Evolutionary conservation across 2,329 filamentous ascomycete genomes (phyloP).

Genomic region (Clarireedia sp.): DNA sequence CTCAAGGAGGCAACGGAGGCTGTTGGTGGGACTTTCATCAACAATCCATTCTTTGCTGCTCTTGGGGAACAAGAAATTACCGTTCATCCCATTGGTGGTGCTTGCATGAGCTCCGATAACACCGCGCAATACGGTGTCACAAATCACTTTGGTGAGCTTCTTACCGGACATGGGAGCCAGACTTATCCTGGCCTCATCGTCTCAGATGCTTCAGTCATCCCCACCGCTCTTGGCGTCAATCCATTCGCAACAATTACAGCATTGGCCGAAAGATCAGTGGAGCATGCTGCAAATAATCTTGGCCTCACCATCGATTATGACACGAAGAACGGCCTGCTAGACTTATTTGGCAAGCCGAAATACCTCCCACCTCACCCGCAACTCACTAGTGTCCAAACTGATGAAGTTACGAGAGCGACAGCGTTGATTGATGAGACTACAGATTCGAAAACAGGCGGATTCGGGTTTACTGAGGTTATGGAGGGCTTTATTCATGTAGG

Average conservation of each 20-base stretch:
- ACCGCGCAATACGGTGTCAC: conserved; percentile 50
- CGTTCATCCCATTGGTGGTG: conserved; percentile 60
- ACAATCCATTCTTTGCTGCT: conserved; percentile 49
- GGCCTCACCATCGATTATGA: conserved; percentile 37
- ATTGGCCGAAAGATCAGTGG: conserved; percentile 56
- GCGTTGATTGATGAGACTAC: conserved; percentile 30
- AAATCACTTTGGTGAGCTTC: conserved; percentile 54
- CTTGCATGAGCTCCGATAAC: conserved; percentile 52
- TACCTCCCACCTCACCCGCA: conserved; percentile 10
- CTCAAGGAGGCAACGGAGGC: conserved; percentile 46
- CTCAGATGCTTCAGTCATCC: conserved; percentile 54
- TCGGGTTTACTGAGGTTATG: conserved; percentile 59
- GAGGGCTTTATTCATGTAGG: conserved; percentile 49
- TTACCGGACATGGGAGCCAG: conserved; percentile 43
- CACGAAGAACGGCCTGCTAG: conserved; percentile 40
- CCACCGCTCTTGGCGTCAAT: conserved; percentile 55
- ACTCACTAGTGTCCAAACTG: conserved; percentile 14
- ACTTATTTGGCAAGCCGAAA: conserved; percentile 47
- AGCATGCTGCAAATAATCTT: conserved; percentile 37
- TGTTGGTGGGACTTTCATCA: conserved; percentile 52
- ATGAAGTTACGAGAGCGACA: conserved; percentile 35
- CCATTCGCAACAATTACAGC: conserved; percentile 63
- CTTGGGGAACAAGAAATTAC: conserved; percentile 52
- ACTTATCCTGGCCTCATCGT: conserved; percentile 52
- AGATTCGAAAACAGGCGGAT: conserved; percentile 36